These are phyloP conservation scores for Diaporthe longicolla DNA, from an alignment of 2,329 filamentous ascomycete species.

Conservation along the genomic window DNA sequence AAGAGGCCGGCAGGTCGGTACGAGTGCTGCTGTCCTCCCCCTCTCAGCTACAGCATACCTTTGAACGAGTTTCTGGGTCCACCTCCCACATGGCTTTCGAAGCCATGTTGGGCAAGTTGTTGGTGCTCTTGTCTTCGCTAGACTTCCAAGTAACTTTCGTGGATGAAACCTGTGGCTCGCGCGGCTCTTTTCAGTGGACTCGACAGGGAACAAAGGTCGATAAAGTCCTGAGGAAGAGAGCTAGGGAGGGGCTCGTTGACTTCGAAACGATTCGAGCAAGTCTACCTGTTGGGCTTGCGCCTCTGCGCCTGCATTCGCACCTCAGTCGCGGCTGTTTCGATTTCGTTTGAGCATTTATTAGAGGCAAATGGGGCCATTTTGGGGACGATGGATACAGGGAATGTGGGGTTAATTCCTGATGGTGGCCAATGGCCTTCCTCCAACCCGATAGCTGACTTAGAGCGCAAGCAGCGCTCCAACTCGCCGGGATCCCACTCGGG, in stretches of 20 bases:
- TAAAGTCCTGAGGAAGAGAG: not conserved
- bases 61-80: conserved; percentile 95
- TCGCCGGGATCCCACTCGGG: not conserved
- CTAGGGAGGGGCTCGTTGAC: not conserved
- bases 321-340: conserved; percentile 13
- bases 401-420: conserved; percentile 27
- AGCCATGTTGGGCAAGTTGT: conserved; percentile 61
- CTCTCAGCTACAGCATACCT: conserved; percentile 67
- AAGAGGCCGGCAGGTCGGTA: not conserved
- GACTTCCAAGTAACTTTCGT: conserved; percentile 1
- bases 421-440: conserved; percentile 27
- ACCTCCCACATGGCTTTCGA: conserved; percentile 97
- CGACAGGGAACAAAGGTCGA: conserved; percentile 26
- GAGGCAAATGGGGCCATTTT: not conserved
- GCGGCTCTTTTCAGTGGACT: conserved; percentile 18
- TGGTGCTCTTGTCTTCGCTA: conserved; percentile 9
- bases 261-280: conserved; percentile 1
- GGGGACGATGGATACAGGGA: conserved; percentile 18
- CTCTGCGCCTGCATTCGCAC: not conserved
- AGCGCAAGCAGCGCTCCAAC: not conserved
- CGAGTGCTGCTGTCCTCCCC: not conserved
- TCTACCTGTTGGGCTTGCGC: not conserved
- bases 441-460: conserved; percentile 1
- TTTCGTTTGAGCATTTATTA: conserved; percentile 23
- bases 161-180: conserved; percentile 22